These are phyloP conservation scores for Xylariales sp. DNA, from an alignment of 2,329 filamentous ascomycete genomes.

Conservation along the genomic window DNA sequence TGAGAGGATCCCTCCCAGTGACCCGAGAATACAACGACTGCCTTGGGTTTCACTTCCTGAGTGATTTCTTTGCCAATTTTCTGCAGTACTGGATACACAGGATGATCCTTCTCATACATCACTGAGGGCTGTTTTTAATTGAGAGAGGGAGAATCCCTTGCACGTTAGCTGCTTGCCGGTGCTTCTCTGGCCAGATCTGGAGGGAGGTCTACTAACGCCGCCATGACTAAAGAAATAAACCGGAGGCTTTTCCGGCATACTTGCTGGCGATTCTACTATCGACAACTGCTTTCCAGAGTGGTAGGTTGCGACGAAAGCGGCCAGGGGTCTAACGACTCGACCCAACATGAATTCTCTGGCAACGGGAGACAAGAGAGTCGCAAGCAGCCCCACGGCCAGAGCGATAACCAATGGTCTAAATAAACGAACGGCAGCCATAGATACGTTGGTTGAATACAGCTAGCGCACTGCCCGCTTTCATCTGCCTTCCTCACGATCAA, in stretches of 20 bases:
- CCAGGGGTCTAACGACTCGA: constrained; percentile 11
- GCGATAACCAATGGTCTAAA: too few relatives aligned
- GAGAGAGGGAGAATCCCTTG: background rate
- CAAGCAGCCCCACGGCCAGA: too few relatives aligned
- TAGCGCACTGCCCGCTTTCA: too few relatives aligned
- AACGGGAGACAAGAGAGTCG: constrained; percentile 15
- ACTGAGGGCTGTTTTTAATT: constrained; percentile 46
- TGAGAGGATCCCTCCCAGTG: constrained; percentile 64
- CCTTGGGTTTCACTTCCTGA: constrained; percentile 63
- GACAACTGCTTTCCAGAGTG: constrained; percentile 5
- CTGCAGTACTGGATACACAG: constrained; percentile 61
- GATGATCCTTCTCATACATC: constrained; percentile 65
- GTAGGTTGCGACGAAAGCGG: constrained; percentile 11
- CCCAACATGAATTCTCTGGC: constrained; percentile 12
- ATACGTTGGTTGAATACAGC: too few relatives aligned
- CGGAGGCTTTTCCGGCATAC: constrained; percentile 27
- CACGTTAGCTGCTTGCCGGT: too few relatives aligned
- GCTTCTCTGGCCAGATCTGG: constrained; percentile 6
- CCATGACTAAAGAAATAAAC: constrained; percentile 49
- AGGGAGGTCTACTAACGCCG: constrained; percentile 30
- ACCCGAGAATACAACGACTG: constrained; percentile 71
- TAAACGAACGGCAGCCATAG: too few relatives aligned
- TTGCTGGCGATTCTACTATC: too few relatives aligned
- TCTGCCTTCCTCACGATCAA: too few relatives aligned
- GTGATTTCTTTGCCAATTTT: constrained; percentile 64